Conservation (phyloP, 164 flowering plant genomes). For the Magnolia sinica region DNA sequence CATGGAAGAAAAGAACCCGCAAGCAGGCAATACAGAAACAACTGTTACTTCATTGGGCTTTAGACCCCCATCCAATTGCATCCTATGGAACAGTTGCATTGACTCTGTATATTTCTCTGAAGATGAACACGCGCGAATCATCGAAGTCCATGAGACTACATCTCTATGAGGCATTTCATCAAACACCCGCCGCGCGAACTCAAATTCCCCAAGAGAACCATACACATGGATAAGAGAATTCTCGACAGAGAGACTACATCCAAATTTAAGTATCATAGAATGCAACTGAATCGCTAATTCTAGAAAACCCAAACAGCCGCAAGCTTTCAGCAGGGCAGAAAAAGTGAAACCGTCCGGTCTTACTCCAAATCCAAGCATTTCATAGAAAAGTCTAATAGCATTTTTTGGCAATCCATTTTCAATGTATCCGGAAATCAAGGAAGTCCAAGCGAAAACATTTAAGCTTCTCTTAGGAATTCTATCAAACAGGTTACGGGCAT, state of each 20-base stretch:
- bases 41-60: conserved; percentile 15
- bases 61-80: conserved; percentile 5
- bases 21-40: conserved; percentile 10
- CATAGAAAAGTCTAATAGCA: conserved; percentile 22
- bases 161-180: conserved; percentile 11
- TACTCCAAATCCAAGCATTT: conserved; percentile 5
- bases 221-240: conserved; percentile 1
- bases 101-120: conserved; percentile 2
- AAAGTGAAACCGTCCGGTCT: conserved; percentile 5
- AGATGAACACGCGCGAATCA: conserved; percentile 7
- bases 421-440: conserved; percentile 63
- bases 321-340: conserved; percentile 6
- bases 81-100: conserved; percentile 8
- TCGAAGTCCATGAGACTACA: conserved; percentile 20
- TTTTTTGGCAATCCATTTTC: conserved; percentile 31
- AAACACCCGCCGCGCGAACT: conserved; percentile 6
- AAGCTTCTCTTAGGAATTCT: conserved; percentile 26
- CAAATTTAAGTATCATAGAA: background rate
- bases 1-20: conserved; percentile 16
- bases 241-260: background rate
- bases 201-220: conserved; percentile 2
- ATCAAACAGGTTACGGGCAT: conserved; percentile 52
- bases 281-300: background rate
- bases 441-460: conserved; percentile 74
- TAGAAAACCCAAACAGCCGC: background rate